Conservation (phyloP, 441 rosid genomes). For the Adansonia grandidieri region DNA sequence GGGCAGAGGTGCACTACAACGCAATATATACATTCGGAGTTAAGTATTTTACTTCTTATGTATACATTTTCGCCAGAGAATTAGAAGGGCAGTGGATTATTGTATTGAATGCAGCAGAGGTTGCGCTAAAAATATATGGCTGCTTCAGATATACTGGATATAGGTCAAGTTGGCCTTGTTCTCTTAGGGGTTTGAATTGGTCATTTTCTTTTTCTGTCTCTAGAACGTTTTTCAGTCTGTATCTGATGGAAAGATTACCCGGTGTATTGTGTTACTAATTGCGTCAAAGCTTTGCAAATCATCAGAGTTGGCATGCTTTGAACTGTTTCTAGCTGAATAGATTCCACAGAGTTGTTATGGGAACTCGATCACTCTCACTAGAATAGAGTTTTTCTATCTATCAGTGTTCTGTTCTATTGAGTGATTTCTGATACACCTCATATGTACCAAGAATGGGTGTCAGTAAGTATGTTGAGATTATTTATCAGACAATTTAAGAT, state of each 20-base stretch:
- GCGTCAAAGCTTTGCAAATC: background rate
- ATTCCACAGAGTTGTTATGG: background rate
- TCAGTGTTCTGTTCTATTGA: background rate
- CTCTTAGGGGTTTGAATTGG: background rate
- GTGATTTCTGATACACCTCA: background rate
- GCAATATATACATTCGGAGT: slow-evolving; percentile 60
- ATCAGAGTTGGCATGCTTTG: background rate
- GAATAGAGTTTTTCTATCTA: background rate
- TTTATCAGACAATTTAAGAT: background rate
- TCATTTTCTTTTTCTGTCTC: background rate
- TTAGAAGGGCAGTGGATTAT: background rate
- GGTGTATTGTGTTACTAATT: background rate
- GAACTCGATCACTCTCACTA: background rate
- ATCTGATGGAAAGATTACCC: background rate
- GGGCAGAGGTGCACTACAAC: slow-evolving; percentile 80
- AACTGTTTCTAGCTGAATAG: background rate
- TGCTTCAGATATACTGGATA: background rate
- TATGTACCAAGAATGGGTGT: background rate
- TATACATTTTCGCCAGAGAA: background rate
- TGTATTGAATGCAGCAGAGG: background rate
- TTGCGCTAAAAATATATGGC: background rate
- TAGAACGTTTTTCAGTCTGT: background rate
- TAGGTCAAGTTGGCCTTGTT: background rate
- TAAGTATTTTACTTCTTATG: slow-evolving; percentile 28
- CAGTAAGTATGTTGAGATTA: background rate